These are phyloP conservation scores for Hypoxylon subgilvum DNA, from an alignment of 495 filamentous ascomycete species.

Conservation along the genomic window DNA sequence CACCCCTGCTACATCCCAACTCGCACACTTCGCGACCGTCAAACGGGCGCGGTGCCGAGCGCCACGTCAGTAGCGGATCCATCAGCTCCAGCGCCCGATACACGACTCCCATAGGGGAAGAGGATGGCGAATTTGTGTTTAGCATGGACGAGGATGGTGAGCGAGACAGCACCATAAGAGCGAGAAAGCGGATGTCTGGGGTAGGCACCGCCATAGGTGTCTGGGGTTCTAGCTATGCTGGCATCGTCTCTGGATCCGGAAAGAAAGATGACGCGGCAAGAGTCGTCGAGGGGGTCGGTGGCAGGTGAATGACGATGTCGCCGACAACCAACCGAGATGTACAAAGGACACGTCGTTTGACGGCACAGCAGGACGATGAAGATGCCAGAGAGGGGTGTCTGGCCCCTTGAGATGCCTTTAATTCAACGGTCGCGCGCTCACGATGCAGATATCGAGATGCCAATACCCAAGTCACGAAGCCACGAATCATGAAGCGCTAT, in stretches of 20 bases:
- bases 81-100: constrained; percentile 59
- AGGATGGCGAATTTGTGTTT: constrained; percentile 77
- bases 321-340: no score
- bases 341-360: no score
- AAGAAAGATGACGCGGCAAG: constrained; percentile 41
- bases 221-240: constrained; percentile 48
- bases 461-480: constrained; percentile 21
- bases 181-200: constrained; percentile 51
- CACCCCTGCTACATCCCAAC: constrained; percentile 50
- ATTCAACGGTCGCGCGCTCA: neutral
- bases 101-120: constrained; percentile 75
- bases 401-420: neutral
- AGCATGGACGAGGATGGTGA: constrained; percentile 80
- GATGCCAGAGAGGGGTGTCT: constrained; percentile 1
- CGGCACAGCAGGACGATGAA: constrained; percentile 5
- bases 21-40: constrained; percentile 38
- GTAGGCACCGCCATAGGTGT: constrained; percentile 42
- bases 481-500: constrained; percentile 33
- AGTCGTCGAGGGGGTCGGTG: constrained; percentile 38
- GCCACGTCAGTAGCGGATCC: constrained; percentile 60
- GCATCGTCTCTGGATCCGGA: constrained; percentile 40
- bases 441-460: constrained; percentile 9
- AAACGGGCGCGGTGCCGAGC: constrained; percentile 48
- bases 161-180: constrained; percentile 49
- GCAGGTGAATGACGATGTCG: constrained; percentile 34